Conservation (phyloP, 306 rosid species). For the Vicia sativa region DNA sequence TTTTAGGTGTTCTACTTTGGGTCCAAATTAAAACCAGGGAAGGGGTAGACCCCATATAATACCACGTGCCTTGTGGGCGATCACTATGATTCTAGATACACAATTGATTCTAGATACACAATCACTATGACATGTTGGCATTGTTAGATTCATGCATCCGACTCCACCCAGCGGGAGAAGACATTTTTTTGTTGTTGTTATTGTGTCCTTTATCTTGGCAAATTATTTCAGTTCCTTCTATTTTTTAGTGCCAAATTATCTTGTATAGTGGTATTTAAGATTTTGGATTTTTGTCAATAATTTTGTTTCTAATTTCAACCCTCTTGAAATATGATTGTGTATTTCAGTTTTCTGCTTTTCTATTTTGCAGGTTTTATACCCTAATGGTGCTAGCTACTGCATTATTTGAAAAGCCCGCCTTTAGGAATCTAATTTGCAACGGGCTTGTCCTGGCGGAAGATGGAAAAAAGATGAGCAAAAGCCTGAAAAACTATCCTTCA, state of each 20-base stretch:
- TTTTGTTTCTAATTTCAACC: conserved; percentile 2
- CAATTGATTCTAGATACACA: too few relatives aligned
- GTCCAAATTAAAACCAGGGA: conserved; percentile 20
- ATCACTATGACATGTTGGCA: too few relatives aligned
- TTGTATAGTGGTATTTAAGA: background rate
- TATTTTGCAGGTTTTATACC: conserved; percentile 85
- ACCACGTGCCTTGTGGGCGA: background rate
- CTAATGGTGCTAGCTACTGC: conserved; percentile 95
- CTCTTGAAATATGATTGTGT: conserved; percentile 16
- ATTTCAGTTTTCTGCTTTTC: conserved; percentile 33
- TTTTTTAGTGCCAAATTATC: conserved; percentile 5
- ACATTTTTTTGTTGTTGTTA: background rate
- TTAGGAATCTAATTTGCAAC: conserved; percentile 93
- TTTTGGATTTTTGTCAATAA: conserved; percentile 3
- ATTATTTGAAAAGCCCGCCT: conserved; percentile 89
- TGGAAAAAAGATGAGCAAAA: conserved; percentile 98
- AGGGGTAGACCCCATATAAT: background rate
- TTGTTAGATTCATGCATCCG: background rate
- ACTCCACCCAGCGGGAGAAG: background rate
- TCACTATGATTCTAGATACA: background rate
- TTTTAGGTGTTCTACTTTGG: conserved; percentile 17
- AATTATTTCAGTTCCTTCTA: conserved; percentile 23
- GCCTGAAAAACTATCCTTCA: conserved; percentile 88
- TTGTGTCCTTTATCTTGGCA: conserved; percentile 23
- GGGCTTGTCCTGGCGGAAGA: conserved; percentile 97